Percentiles rank a stretch among this genome's conserved stretches.
Evolutionary conservation across 2,329 filamentous ascomycete species (phyloP).

Genomic region (Alternaria angustiovoidea): DNA sequence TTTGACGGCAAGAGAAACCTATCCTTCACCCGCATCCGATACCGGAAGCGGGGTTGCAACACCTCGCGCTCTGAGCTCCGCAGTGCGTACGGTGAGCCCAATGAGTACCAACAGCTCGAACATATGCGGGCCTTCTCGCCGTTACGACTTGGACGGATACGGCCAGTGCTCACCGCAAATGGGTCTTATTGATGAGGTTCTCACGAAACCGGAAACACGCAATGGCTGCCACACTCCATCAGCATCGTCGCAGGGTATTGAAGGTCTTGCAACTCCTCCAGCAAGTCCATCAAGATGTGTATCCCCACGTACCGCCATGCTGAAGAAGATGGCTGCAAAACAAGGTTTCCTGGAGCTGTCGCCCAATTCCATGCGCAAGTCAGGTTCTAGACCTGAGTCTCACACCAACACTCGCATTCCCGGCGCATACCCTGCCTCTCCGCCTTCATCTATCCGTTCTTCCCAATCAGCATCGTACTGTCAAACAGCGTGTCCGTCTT

Average conservation of each 20-base stretch:
- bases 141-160: constrained; percentile 24
- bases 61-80: constrained; percentile 20
- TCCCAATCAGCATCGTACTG: neutral
- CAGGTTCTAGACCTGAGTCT: neutral
- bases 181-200: constrained; percentile 25
- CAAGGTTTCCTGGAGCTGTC: constrained; percentile 23
- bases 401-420: constrained; percentile 7
- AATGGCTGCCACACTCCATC: constrained; percentile 3
- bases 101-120: constrained; percentile 41
- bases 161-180: constrained; percentile 21
- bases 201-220: constrained; percentile 1
- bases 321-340: constrained; percentile 32
- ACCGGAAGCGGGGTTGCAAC: constrained; percentile 18
- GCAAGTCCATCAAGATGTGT: constrained; percentile 25
- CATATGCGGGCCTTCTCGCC: constrained; percentile 30
- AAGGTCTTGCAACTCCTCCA: constrained; percentile 14
- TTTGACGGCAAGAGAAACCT: constrained; percentile 34
- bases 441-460: neutral
- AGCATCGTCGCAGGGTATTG: neutral
- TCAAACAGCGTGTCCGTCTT: constrained; percentile 8
- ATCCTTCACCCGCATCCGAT: constrained; percentile 38
- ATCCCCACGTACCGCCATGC: constrained; percentile 40
- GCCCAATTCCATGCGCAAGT: constrained; percentile 2
- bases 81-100: constrained; percentile 21
- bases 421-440: constrained; percentile 3